Evolutionary conservation across 2,329 filamentous ascomycete species (phyloP), one percentile per base, ranked within the genome.

Genomic region (Hypoxylon sp.): DNA sequence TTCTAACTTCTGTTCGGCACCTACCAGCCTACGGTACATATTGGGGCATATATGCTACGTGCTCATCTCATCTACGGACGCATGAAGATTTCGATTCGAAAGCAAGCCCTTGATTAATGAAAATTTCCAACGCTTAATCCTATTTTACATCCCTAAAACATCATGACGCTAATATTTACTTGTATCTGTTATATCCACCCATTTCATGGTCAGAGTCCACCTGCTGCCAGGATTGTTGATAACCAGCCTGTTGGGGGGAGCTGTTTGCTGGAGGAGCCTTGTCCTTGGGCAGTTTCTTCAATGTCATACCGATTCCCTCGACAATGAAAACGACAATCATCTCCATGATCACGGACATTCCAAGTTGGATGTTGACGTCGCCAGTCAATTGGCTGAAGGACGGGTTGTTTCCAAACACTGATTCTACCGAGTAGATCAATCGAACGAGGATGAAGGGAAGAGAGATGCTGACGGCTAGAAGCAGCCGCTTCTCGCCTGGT

Each of bases 321-420:
- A 82, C 82, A 39, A 84, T 78, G 3, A 80, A 48, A 2, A 86
- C 80, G 19, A 85, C 79, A 6, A 81, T 72, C 42, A 87, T 80
- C 75, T 89, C 86, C 78, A 85, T 83, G 24, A 87, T 64, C 5
- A 86, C 77, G 4, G 81, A 78, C 80, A 87, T 83, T 44, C 82
- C 80, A 6, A 86, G 74, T 39, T 73, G 71, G 42, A 85, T 77
- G 1, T 80, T 80, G 29, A 78, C 66, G 42, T 78, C 79, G 13
- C 83, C 82, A 29, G 72, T 78, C 24, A 82, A 70, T 22, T 80
- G 72, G 65, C 79, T 85, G 76, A 88, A 88, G 22, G 72, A 72
- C 3, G 76, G 72, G 54, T 81, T 77, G 29, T 78, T 67, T 22
- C 79, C 69, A 74, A 85, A 87, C 17, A 79, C 79, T 4, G 78